These are phyloP conservation scores for Lactarius quietus DNA, from an alignment of 768 basidiomycete genomes.

Conservation along the genomic window DNA sequence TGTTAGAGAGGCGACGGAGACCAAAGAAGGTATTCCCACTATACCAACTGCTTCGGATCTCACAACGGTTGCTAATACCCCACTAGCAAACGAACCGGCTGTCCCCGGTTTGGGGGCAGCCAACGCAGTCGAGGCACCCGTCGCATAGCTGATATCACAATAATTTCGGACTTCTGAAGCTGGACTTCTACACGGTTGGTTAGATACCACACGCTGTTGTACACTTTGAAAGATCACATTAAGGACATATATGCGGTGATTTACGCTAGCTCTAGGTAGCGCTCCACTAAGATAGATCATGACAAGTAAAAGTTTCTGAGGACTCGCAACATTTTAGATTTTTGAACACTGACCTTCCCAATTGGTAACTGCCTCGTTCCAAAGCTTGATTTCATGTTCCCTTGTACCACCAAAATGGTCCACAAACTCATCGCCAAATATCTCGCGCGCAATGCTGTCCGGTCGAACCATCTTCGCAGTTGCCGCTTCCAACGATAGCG, in stretches of 20 bases:
- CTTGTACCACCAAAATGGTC: slow-evolving; percentile 96
- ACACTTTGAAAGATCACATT: neutral
- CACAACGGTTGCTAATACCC: neutral
- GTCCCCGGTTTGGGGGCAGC: neutral
- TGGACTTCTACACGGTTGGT: neutral
- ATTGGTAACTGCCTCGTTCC: slow-evolving; percentile 87
- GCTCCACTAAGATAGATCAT: slow-evolving; percentile 55
- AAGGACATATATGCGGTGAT: neutral
- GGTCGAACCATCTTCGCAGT: slow-evolving; percentile 74
- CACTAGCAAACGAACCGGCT: neutral
- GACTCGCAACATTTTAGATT: neutral
- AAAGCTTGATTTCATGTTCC: slow-evolving; percentile 81
- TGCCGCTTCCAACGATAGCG: slow-evolving; percentile 74
- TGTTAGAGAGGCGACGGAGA: slow-evolving; percentile 26
- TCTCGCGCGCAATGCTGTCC: slow-evolving; percentile 79
- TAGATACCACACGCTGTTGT: neutral
- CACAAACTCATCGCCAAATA: slow-evolving; percentile 87
- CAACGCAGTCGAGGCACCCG: neutral
- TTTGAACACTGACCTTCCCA: slow-evolving; percentile 78
- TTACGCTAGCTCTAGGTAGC: slow-evolving; percentile 80
- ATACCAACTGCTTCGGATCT: neutral
- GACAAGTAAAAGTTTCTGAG: slow-evolving; percentile 2
- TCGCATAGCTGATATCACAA: neutral
- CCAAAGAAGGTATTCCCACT: neutral
- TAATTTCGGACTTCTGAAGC: neutral